phyloP scores from a whole-genome alignment of 805 yeast genomes.

The Yarrowia bubula region DNA sequence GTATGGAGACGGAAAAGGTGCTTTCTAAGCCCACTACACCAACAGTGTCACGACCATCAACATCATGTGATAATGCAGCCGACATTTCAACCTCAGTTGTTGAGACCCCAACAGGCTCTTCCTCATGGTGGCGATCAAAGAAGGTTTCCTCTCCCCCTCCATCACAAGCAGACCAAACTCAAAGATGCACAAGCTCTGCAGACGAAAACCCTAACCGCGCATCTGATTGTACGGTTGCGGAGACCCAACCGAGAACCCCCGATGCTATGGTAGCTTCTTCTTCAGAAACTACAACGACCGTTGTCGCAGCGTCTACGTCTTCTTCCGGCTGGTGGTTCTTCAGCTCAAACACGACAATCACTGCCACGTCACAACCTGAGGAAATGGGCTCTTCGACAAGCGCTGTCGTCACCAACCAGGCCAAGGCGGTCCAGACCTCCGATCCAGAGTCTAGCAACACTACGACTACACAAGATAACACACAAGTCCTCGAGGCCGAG shows the following conservation, averaged over 20 bases:
- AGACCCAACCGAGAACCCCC: background rate
- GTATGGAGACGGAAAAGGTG: slow-evolving; percentile 7
- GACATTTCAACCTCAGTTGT: background rate
- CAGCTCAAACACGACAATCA: background rate
- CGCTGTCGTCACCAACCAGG: background rate
- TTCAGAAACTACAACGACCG: background rate
- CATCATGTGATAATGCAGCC: background rate
- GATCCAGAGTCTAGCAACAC: background rate
- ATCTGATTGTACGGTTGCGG: slow-evolving; percentile 24
- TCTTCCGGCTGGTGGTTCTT: slow-evolving; percentile 21
- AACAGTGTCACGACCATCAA: background rate
- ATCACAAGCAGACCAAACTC: slow-evolving; percentile 16
- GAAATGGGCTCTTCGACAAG: background rate
- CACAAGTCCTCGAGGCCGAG: background rate
- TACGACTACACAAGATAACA: background rate
- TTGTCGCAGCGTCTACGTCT: background rate
- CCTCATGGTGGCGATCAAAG: slow-evolving; percentile 23
- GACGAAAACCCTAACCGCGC: slow-evolving; percentile 15
- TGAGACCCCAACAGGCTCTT: slow-evolving; percentile 9
- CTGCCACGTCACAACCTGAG: background rate
- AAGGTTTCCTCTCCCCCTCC: slow-evolving; percentile 18
- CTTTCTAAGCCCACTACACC: background rate
- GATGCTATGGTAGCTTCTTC: background rate
- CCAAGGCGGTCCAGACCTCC: background rate
- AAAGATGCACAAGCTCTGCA: background rate